Percentiles rank a stretch among this genome's conserved stretches.
Evolutionary conservation across 2,329 filamentous ascomycete genomes (phyloP).

Genomic region (Rhexocercosporidium sp.): DNA sequence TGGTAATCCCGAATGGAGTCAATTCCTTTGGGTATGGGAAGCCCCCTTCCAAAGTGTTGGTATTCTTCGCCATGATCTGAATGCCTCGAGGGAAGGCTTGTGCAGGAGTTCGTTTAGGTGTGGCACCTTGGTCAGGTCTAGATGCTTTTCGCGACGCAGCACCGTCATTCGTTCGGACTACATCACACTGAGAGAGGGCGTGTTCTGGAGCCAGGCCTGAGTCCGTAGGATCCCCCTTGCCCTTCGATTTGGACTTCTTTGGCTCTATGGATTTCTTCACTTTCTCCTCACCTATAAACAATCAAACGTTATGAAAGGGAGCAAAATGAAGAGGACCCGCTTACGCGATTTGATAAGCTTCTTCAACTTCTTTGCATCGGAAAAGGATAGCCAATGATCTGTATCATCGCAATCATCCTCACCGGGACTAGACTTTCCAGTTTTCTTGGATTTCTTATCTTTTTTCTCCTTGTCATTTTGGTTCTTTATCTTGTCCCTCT

Average conservation of each 20-base stretch:
- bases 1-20: constrained; percentile 16
- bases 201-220: neutral
- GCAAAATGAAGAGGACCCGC: neutral
- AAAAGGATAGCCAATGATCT: neutral
- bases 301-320: neutral
- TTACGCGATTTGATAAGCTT: neutral
- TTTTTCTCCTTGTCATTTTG: neutral
- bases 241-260: neutral
- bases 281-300: neutral
- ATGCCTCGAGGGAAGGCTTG: constrained; percentile 14
- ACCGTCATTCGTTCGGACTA: neutral
- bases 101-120: neutral
- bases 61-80: constrained; percentile 28
- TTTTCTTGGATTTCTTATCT: neutral
- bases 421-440: neutral
- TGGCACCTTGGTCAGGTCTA: neutral
- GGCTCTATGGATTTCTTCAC: neutral
- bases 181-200: neutral
- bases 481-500: neutral
- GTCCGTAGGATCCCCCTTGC: neutral
- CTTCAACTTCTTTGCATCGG: neutral
- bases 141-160: neutral
- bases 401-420: neutral
- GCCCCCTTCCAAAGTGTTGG: constrained; percentile 14
- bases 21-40: constrained; percentile 30